Evolutionary conservation across 805 yeast species (phyloP).

Genomic region (Metschnikowia colocasiae): DNA sequence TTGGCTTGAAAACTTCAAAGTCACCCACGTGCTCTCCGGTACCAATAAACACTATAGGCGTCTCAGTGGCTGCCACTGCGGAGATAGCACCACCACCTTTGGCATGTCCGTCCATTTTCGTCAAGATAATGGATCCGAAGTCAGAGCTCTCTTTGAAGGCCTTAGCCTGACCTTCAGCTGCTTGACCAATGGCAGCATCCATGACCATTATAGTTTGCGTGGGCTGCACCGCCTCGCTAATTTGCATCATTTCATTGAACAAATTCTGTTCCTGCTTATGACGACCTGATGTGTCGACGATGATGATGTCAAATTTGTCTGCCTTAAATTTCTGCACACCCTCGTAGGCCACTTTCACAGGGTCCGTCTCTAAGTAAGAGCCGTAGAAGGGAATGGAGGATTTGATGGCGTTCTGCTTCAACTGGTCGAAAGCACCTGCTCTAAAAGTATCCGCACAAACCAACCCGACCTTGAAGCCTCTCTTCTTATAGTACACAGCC

Average conservation of each 20-base stretch:
- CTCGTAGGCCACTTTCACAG: slow-evolving; percentile 83
- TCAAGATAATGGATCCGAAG: slow-evolving; percentile 91
- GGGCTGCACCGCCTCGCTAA: slow-evolving; percentile 83
- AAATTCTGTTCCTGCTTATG: slow-evolving; percentile 92
- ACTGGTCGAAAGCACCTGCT: slow-evolving; percentile 99
- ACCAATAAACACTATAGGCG: slow-evolving; percentile 95
- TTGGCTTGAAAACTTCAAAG: slow-evolving; percentile 86
- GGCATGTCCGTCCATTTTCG: slow-evolving; percentile 98
- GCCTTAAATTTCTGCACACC: slow-evolving; percentile 91
- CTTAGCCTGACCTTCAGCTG: slow-evolving; percentile 90
- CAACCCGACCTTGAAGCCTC: slow-evolving; percentile 92
- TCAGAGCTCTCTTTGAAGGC: slow-evolving; percentile 92
- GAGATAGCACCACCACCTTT: slow-evolving; percentile 99
- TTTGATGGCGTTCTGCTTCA: slow-evolving; percentile 94
- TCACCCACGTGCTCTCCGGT: slow-evolving; percentile 97
- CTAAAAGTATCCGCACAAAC: slow-evolving; percentile 99
- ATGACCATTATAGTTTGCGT: slow-evolving; percentile 95
- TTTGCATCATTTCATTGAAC: slow-evolving; percentile 93
- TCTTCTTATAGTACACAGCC: slow-evolving; percentile 88
- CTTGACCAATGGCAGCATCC: slow-evolving; percentile 97
- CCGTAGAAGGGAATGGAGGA: slow-evolving; percentile 94
- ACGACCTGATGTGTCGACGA: slow-evolving; percentile 97
- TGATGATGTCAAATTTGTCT: slow-evolving; percentile 88
- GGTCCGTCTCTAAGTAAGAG: slow-evolving; percentile 92
- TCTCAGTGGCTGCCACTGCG: slow-evolving; percentile 94